phyloP scores from a whole-genome alignment of 352 stramenopile genomes.

The Phytophthora cactorum region DNA sequence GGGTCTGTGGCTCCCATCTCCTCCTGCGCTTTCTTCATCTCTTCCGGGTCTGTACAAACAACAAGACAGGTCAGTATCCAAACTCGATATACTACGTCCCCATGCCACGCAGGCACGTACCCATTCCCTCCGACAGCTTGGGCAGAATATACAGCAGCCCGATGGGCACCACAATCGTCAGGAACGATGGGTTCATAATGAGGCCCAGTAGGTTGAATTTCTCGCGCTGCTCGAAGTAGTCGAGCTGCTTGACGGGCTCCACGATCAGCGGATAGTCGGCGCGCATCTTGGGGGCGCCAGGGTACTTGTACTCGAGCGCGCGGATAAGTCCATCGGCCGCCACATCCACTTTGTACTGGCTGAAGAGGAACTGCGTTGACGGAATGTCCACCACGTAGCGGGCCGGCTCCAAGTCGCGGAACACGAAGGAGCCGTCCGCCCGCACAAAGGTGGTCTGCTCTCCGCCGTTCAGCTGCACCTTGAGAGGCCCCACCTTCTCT shows the following conservation, averaged over 20 bases:
- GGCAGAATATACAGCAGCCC: slow-evolving; percentile 80
- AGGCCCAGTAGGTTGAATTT: slow-evolving; percentile 81
- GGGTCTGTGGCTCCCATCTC: slow-evolving; percentile 81
- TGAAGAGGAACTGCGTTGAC: slow-evolving; percentile 74
- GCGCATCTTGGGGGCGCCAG: slow-evolving; percentile 65
- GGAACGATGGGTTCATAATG: slow-evolving; percentile 85
- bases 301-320: slow-evolving; percentile 84
- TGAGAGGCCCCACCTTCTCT: slow-evolving; percentile 67
- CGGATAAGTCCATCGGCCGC: slow-evolving; percentile 57
- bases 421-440: slow-evolving; percentile 70
- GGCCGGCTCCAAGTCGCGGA: slow-evolving; percentile 71
- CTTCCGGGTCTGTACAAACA: slow-evolving; percentile 65
- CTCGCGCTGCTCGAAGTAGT: slow-evolving; percentile 87
- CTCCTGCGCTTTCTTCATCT: slow-evolving; percentile 89
- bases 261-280: slow-evolving; percentile 67
- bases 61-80: slow-evolving; percentile 8
- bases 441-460: slow-evolving; percentile 75
- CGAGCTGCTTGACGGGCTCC: slow-evolving; percentile 70
- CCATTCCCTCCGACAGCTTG: slow-evolving; percentile 82
- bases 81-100: not conserved
- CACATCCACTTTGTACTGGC: slow-evolving; percentile 72
- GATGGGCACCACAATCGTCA: slow-evolving; percentile 81
- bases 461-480: slow-evolving; percentile 76
- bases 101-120: slow-evolving; percentile 38
- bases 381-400: slow-evolving; percentile 83